phyloP scores from a whole-genome alignment of 192 early-diverging fungal genomes.

The Coemansia sp. region DNA sequence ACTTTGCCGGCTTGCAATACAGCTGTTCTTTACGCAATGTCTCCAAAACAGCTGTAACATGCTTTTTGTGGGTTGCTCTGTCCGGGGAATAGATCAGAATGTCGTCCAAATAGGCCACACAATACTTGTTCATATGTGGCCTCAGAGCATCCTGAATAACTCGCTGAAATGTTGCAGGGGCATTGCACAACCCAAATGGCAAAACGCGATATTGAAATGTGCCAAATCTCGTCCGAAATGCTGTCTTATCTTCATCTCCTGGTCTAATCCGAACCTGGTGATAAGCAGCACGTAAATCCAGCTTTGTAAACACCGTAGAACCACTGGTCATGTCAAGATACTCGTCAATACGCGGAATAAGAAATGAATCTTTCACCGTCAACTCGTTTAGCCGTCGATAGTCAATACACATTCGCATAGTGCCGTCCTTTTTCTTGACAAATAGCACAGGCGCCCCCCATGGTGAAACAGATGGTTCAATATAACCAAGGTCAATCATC shows the following conservation, averaged over 20 bases:
- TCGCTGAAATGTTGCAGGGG: slow-evolving; percentile 58
- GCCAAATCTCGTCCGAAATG: slow-evolving; percentile 43
- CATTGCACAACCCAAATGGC: slow-evolving; percentile 64
- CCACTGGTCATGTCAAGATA: slow-evolving; percentile 27
- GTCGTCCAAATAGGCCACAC: slow-evolving; percentile 11
- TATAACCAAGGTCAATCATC: slow-evolving; percentile 9
- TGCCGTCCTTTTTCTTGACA: slow-evolving; percentile 51
- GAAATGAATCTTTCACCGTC: slow-evolving; percentile 41
- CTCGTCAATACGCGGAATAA: slow-evolving; percentile 51
- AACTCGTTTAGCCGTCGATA: slow-evolving; percentile 55
- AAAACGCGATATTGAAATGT: slow-evolving; percentile 58
- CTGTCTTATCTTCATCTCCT: slow-evolving; percentile 46
- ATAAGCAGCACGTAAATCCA: slow-evolving; percentile 49
- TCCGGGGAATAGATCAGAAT: background rate
- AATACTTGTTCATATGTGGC: slow-evolving; percentile 26
- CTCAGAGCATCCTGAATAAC: slow-evolving; percentile 30
- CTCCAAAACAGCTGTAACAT: background rate
- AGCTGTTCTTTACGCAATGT: background rate
- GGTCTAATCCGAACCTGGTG: slow-evolving; percentile 41
- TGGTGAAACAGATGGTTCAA: slow-evolving; percentile 19
- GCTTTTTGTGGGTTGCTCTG: background rate
- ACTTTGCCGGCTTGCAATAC: slow-evolving; percentile 1
- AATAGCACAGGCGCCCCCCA: slow-evolving; percentile 50
- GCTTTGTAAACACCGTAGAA: slow-evolving; percentile 24
- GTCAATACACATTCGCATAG: slow-evolving; percentile 53